phyloP scores from a whole-genome alignment of 352 stramenopile genomes.

The Phytophthora pinifolia region DNA sequence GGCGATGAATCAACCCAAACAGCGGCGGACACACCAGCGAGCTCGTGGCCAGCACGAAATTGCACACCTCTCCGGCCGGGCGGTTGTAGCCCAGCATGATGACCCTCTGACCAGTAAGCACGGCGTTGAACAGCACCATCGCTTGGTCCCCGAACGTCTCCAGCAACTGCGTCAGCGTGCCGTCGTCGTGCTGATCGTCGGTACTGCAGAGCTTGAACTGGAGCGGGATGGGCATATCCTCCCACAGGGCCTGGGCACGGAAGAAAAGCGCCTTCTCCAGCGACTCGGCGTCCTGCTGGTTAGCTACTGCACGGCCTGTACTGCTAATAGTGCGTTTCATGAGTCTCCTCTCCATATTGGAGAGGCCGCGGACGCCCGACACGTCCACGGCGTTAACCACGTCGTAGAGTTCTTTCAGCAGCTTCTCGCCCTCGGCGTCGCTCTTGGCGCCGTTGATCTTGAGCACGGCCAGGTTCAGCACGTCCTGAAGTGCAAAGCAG shows the following conservation, averaged over 20 bases:
- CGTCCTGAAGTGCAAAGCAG: conserved; percentile 73
- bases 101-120: conserved; percentile 78
- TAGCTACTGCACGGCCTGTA: conserved; percentile 34
- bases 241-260: conserved; percentile 53
- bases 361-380: conserved; percentile 58
- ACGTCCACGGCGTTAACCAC: conserved; percentile 79
- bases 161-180: conserved; percentile 64
- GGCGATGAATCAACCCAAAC: conserved; percentile 73
- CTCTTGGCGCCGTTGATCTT: conserved; percentile 61
- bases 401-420: conserved; percentile 64
- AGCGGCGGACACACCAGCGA: conserved; percentile 82
- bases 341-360: conserved; percentile 68
- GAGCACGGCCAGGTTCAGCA: conserved; percentile 70
- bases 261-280: conserved; percentile 65
- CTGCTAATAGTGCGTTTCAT: conserved; percentile 77
- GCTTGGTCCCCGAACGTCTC: conserved; percentile 82
- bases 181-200: conserved; percentile 83
- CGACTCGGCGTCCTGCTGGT: conserved; percentile 42
- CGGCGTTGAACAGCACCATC: conserved; percentile 86
- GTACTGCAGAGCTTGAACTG: conserved; percentile 85
- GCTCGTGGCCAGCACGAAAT: conserved; percentile 84
- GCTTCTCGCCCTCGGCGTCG: conserved; percentile 36
- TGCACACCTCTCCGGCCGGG: conserved; percentile 80
- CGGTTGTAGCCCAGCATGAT: conserved; percentile 86
- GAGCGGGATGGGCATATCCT: conserved; percentile 62